Conservation (phyloP, 345 rosid genomes). For the Cardamine resedifolia region DNA sequence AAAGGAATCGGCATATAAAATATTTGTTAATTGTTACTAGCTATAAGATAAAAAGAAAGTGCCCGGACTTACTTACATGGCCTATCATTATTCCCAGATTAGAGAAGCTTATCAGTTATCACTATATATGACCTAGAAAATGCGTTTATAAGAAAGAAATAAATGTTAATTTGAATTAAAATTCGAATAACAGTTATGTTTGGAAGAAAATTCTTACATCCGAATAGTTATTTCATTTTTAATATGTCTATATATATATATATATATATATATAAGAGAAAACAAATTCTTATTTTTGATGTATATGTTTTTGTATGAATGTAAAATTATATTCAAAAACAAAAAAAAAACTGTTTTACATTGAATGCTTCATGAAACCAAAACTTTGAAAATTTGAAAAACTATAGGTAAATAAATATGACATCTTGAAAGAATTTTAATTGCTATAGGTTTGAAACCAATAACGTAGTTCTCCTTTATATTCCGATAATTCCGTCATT, state of each 20-base stretch:
- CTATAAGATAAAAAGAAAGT: not conserved
- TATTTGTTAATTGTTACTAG: not conserved
- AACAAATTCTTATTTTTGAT: not conserved
- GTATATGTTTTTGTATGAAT: too few relatives aligned
- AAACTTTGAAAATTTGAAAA: too few relatives aligned
- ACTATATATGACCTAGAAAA: not conserved
- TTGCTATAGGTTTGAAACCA: too few relatives aligned
- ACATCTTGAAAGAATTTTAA: too few relatives aligned
- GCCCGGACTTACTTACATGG: not conserved
- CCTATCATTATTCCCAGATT: not conserved
- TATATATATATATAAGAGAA: not conserved
- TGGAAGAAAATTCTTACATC: not conserved
- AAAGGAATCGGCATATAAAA: not conserved
- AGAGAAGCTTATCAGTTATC: not conserved
- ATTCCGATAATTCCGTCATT: too few relatives aligned
- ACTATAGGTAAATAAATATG: too few relatives aligned
- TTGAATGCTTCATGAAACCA: too few relatives aligned
- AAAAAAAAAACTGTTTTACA: too few relatives aligned
- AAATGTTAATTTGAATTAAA: not conserved
- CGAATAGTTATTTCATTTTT: not conserved
- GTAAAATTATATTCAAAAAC: too few relatives aligned
- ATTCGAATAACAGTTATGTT: not conserved
- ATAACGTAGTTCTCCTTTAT: too few relatives aligned
- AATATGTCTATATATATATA: too few relatives aligned
- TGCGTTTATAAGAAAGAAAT: not conserved